Conservation (phyloP, 371 early-diverging fungal species). For the Rhizopus delemar region DNA sequence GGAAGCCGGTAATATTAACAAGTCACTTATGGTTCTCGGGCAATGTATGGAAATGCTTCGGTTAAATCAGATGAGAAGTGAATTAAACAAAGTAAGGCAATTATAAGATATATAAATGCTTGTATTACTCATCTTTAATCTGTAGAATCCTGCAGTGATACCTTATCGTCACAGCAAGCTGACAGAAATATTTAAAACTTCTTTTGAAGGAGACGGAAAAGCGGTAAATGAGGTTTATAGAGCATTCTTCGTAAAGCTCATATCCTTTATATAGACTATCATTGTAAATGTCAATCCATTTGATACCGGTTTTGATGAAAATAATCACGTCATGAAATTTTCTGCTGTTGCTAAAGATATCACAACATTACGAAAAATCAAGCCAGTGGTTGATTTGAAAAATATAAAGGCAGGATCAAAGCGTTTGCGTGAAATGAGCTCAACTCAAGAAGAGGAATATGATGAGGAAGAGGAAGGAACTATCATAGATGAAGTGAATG, state of each 20-base stretch:
- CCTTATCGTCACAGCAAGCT: slow-evolving; percentile 74
- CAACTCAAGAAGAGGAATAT: background rate
- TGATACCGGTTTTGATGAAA: slow-evolving; percentile 65
- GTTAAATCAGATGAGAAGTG: slow-evolving; percentile 53
- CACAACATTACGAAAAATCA: slow-evolving; percentile 48
- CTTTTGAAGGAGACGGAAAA: slow-evolving; percentile 68
- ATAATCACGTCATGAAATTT: slow-evolving; percentile 68
- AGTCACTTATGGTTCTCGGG: slow-evolving; percentile 91
- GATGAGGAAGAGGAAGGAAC: slow-evolving; percentile 7
- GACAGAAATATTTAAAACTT: slow-evolving; percentile 70
- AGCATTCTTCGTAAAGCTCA: background rate
- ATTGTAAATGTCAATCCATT: slow-evolving; percentile 73
- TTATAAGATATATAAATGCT: background rate
- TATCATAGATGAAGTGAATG: slow-evolving; percentile 4
- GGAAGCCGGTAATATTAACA: slow-evolving; percentile 95
- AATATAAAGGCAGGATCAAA: slow-evolving; percentile 12
- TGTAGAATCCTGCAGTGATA: slow-evolving; percentile 54
- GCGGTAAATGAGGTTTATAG: slow-evolving; percentile 36
- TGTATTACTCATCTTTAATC: background rate
- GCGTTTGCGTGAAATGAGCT: slow-evolving; percentile 8
- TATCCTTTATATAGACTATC: slow-evolving; percentile 37
- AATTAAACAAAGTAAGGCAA: slow-evolving; percentile 31
- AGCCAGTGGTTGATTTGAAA: slow-evolving; percentile 43
- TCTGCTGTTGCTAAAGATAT: slow-evolving; percentile 68
- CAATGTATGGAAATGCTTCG: slow-evolving; percentile 78